Percentiles rank a stretch among this genome's conserved stretches.
phyloP scores from a whole-genome alignment of 2,329 filamentous ascomycete species.

The Coniochaeta hoffmannii region DNA sequence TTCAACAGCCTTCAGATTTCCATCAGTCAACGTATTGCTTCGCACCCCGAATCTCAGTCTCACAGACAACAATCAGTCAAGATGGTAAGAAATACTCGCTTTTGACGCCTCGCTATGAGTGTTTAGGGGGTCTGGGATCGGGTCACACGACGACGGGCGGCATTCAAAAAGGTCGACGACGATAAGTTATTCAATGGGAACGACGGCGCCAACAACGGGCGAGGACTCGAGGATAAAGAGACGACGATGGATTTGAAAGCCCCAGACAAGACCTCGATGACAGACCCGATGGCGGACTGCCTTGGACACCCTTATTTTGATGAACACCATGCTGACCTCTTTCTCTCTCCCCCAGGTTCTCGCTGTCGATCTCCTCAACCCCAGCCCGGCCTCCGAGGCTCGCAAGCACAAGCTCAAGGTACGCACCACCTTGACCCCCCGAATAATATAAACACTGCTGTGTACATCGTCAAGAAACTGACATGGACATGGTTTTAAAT shows the following conservation, averaged over 20 bases:
- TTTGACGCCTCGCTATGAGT: conserved; percentile 9
- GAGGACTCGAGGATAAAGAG: neutral
- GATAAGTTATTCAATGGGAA: too few relatives aligned
- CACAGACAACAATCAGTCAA: conserved; percentile 44
- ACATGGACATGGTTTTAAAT: conserved; percentile 8
- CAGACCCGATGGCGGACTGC: neutral
- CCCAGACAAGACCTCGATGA: neutral
- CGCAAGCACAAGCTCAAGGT: conserved; percentile 99
- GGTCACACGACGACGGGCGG: conserved; percentile 1
- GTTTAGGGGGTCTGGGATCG: conserved; percentile 2
- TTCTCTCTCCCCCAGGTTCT: conserved; percentile 67
- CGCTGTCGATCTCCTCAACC: conserved; percentile 99
- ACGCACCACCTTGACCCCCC: conserved; percentile 27
- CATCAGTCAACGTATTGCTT: conserved; percentile 30
- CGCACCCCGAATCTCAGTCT: neutral
- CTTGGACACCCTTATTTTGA: conserved; percentile 5
- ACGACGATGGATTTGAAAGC: neutral
- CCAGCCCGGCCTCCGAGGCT: conserved; percentile 92
- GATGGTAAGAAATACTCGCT: conserved; percentile 50
- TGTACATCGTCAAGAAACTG: neutral
- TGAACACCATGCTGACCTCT: conserved; percentile 37
- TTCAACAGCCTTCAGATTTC: conserved; percentile 32
- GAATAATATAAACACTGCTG: neutral
- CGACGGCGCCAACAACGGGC: too few relatives aligned
- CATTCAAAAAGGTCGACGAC: neutral